Conservation (phyloP, 495 filamentous ascomycete genomes). For the Friedmanniomyces simplex region DNA sequence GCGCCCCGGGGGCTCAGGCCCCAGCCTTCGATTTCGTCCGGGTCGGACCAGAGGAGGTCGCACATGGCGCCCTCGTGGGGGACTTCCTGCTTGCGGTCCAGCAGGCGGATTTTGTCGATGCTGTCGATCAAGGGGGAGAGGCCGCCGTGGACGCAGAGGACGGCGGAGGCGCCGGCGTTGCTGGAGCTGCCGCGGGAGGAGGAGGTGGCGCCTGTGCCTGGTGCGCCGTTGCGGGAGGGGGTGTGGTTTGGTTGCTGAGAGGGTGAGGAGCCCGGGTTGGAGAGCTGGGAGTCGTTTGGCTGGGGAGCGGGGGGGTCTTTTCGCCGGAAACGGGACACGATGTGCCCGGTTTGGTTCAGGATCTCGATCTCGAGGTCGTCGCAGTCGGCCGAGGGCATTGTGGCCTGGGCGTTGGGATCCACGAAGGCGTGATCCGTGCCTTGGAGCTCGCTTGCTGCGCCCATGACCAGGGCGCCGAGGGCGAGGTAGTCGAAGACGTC, state of each 20-base stretch:
- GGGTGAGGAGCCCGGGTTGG: conserved; percentile 31
- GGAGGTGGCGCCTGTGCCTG: conserved; percentile 58
- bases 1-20: conserved; percentile 88
- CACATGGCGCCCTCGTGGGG: conserved; percentile 99
- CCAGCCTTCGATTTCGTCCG: conserved; percentile 98
- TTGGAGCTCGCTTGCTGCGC: conserved; percentile 65
- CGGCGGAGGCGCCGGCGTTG: conserved; percentile 59
- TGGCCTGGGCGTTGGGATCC: conserved; percentile 27
- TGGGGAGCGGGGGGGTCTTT: conserved; percentile 18
- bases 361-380: conserved; percentile 88
- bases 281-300: conserved; percentile 34
- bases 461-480: conserved; percentile 85
- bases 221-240: conserved; percentile 47
- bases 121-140: conserved; percentile 83
- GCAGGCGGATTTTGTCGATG: conserved; percentile 88
- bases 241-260: conserved; percentile 14
- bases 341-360: conserved; percentile 65
- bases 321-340: conserved; percentile 62
- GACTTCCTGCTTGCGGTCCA: conserved; percentile 96
- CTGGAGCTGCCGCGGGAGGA: conserved; percentile 52
- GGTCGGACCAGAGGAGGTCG: conserved; percentile 94
- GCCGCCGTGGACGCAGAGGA: conserved; percentile 92
- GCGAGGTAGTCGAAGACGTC: conserved; percentile 98
- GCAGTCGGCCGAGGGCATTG: conserved; percentile 38
- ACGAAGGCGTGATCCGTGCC: conserved; percentile 37